These are phyloP conservation scores for Musa troglodytarum DNA, from an alignment of 176 grass and related monocot genomes.

Conservation along the genomic window DNA sequence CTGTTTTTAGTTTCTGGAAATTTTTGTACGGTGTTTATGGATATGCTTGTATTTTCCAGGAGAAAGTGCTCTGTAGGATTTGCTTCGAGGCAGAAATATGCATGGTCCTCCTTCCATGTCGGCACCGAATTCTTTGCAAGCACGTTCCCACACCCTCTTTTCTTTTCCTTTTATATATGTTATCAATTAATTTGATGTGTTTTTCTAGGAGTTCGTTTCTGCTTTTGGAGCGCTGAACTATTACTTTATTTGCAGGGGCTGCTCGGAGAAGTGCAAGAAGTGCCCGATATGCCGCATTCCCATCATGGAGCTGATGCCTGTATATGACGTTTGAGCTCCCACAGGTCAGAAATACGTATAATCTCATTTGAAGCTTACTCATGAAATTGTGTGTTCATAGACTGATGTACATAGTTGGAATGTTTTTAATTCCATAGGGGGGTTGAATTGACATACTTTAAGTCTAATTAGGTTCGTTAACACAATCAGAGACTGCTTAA, in stretches of 20 bases:
- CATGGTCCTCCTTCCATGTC: conserved; percentile 79
- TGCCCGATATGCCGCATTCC: conserved; percentile 78
- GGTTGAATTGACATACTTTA: no score
- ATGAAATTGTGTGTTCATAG: no score
- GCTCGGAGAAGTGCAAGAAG: conserved; percentile 86
- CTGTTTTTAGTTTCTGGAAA: not conserved
- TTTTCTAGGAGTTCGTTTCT: not conserved
- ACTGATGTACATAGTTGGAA: no score
- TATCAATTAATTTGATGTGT: not conserved
- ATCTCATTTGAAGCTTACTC: not conserved
- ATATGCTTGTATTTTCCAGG: conserved; percentile 38
- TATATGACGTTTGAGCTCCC: conserved; percentile 75
- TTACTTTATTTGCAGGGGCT: conserved; percentile 30
- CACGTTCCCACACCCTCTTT: conserved; percentile 29
- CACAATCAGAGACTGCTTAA: no score
- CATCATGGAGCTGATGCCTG: conserved; percentile 75
- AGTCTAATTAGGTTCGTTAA: no score
- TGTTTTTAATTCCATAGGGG: no score
- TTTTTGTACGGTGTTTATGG: no score
- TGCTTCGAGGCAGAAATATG: conserved; percentile 89
- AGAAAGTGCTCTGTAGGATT: conserved; percentile 93
- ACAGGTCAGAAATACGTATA: not conserved
- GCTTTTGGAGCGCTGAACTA: not conserved
- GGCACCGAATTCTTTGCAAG: conserved; percentile 92
- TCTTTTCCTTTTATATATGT: not conserved